Evolutionary conservation across 495 filamentous ascomycete genomes (phyloP).

Genomic region (Tuber calosporum): DNA sequence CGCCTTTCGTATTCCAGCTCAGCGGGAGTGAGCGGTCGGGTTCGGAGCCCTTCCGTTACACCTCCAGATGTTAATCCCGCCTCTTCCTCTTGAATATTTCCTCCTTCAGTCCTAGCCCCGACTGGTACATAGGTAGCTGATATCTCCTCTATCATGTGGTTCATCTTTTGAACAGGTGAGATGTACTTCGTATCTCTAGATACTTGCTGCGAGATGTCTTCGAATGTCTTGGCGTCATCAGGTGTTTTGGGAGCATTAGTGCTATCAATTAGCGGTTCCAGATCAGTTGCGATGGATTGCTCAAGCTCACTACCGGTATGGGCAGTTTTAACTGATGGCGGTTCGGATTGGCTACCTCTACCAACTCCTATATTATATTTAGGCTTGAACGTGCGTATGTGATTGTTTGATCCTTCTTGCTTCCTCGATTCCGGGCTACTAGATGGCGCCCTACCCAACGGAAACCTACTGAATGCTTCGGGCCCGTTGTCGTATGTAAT

Average conservation of each 20-base stretch:
- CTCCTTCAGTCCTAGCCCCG: not conserved
- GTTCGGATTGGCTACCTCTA: not conserved
- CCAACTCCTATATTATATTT: not conserved
- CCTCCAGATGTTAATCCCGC: not conserved
- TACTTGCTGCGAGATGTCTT: not conserved
- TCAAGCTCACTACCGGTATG: not conserved
- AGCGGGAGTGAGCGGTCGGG: not conserved
- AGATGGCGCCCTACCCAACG: not conserved
- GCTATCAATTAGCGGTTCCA: not conserved
- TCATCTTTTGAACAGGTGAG: not conserved
- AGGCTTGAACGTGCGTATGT: not conserved
- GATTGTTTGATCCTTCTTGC: not conserved
- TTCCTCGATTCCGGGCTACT: not conserved
- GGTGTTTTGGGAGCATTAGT: not conserved
- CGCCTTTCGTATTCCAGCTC: constrained; percentile 26
- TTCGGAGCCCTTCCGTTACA: not conserved
- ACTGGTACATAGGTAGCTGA: not conserved
- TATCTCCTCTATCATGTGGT: not conserved
- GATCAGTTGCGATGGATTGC: not conserved
- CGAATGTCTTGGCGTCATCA: not conserved
- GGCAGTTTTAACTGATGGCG: not conserved
- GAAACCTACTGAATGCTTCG: not conserved
- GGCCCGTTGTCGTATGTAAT: not conserved
- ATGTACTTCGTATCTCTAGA: too few species aligned
- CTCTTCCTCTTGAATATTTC: not conserved